Evolutionary conservation across 2,329 filamentous ascomycete species (phyloP), one percentile per base, ranked within the genome.

Genomic region (Helotiales sp.): DNA sequence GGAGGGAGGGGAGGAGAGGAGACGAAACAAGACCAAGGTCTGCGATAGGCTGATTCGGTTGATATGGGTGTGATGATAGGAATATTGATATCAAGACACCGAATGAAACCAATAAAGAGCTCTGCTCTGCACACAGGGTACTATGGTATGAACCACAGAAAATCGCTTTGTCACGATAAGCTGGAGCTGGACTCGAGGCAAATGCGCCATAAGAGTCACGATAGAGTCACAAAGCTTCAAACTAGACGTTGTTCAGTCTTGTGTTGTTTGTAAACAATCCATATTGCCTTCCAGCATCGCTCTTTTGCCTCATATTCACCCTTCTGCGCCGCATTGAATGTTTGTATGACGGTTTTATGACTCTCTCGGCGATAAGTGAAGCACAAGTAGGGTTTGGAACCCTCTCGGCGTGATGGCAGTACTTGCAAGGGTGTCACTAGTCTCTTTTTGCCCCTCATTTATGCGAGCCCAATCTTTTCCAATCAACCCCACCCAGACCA

Each of bases 371-470:
- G 54, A 61, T 61, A 49, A 50, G n/a, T n/a, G n/a, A n/a, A n/a
- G n/a, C n/a, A n/a, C n/a, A n/a, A 6, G 24, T 61, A 61, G 59
- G 59, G 59, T 34, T 57, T 32, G 28, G 30, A 37, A 49, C 59
- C 59, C 43, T 61, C n/a, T 50, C 47, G 61, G 61, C 49, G 61
- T 63, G 61, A 55, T 22, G 22, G 30, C 24, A 63, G 47, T 37
- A 17, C 7, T 15, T 4, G 17, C 32, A 43, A 7, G 28, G 11
- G 59, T 61, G 40, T 10, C 8, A 2, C 59, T 61, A 61, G 59
- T 17, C 7, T 45, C n/a, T n/a, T n/a, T n/a, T n/a, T 64, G 63
- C 63, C 63, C 63, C 63, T 65, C 63, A 61, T 34, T 47, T 58
- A 49, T 43, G 47, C 43, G 52, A 64, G 45, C 5, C 32, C 34